A percentile compares a stretch with the other conserved stretches of the same genome.
These are phyloP conservation scores for Takashimella koratensis DNA, from an alignment of 1,284 basidiomycete genomes.

Conservation along the genomic window DNA sequence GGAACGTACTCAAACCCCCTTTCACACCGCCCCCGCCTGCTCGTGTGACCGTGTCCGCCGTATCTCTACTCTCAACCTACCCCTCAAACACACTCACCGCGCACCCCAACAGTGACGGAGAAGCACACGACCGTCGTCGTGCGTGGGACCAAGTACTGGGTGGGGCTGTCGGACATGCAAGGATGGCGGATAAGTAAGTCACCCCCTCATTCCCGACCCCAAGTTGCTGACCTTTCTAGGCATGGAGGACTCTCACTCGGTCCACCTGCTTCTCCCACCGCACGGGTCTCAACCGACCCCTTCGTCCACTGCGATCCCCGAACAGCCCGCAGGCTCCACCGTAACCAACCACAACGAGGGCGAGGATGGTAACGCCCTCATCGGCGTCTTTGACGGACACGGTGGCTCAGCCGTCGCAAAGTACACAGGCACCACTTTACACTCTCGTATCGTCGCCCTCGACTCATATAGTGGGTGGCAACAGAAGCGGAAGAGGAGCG, in stretches of 20 bases:
- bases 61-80: neutral
- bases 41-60: neutral
- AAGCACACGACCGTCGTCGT: constrained; percentile 78
- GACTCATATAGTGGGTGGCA: constrained; percentile 63
- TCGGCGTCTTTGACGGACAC: constrained; percentile 98
- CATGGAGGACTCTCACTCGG: constrained; percentile 98
- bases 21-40: neutral
- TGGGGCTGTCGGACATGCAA: constrained; percentile 94
- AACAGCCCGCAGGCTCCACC: constrained; percentile 47
- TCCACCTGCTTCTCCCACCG: constrained; percentile 57
- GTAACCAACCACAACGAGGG: constrained; percentile 52
- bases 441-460: constrained; percentile 70
- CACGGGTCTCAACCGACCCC: constrained; percentile 11
- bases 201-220: constrained; percentile 1
- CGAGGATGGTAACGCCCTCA: constrained; percentile 67
- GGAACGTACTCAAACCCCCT: neutral
- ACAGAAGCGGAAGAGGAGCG: too few species aligned
- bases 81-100: neutral
- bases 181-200: constrained; percentile 95
- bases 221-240: constrained; percentile 35
- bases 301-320: constrained; percentile 52
- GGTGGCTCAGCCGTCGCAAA: constrained; percentile 87
- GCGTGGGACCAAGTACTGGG: constrained; percentile 69
- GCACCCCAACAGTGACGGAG: constrained; percentile 56
- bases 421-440: constrained; percentile 85